Conservation (phyloP, 192 early-diverging fungal species). For the Coemansia sp. region DNA sequence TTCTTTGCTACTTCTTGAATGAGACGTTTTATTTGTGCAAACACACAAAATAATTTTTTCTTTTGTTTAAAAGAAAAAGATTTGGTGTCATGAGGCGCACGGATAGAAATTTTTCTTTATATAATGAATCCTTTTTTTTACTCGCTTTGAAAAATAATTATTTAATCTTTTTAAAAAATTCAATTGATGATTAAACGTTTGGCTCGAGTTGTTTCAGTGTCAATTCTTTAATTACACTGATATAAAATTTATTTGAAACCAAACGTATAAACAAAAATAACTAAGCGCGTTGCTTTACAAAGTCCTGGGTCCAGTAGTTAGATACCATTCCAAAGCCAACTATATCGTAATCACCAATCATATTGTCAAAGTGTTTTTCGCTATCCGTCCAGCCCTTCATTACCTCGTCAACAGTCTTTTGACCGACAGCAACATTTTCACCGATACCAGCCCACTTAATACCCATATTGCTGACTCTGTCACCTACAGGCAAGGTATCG, state of each 20-base stretch:
- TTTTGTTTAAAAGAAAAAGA: not conserved
- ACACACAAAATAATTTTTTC: not conserved
- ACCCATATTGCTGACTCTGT: not conserved
- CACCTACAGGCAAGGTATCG: not conserved
- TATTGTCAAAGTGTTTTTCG: not conserved
- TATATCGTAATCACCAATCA: slow-evolving; percentile 3
- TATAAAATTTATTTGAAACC: too few species aligned
- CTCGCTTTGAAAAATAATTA: too few species aligned
- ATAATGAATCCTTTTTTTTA: too few species aligned
- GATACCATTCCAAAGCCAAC: not conserved
- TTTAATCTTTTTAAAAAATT: too few species aligned
- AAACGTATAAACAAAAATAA: not conserved
- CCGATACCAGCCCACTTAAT: not conserved
- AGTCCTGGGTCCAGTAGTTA: slow-evolving; percentile 5
- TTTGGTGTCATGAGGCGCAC: too few species aligned
- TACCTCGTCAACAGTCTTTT: not conserved
- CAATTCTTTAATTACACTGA: too few species aligned
- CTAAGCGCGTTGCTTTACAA: not conserved
- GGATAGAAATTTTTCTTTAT: too few species aligned
- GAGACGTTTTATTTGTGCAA: not conserved
- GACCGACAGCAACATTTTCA: not conserved
- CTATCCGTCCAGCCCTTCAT: slow-evolving; percentile 3
- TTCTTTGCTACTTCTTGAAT: not conserved
- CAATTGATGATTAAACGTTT: not conserved
- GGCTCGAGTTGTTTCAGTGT: not conserved